Evolutionary conservation across 345 rosid species (phyloP), one percentile per base, ranked within the genome.

Genomic region (Aurinia saxatilis): DNA sequence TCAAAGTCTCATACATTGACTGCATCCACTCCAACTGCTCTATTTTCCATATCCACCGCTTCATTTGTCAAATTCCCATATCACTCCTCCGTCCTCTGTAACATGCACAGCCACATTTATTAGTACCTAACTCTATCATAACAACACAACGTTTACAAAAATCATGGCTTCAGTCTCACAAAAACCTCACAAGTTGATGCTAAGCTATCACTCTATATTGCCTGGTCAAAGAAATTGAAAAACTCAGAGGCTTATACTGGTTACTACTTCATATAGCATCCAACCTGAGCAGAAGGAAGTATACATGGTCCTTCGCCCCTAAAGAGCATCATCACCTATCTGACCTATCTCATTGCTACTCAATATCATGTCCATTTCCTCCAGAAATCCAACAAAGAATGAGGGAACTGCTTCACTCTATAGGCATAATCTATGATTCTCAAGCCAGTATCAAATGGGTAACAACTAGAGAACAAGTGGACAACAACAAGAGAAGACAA

Each of bases 1-100:
- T 49, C 54, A 30, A 29, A 13, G 37, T 13, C 21, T 27, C 19
- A 8, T 8, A 14, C 33, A 27, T 27, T 27, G 31, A 27, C 39
- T 33, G 10, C 2, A 10, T 31, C 40, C 40, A 5, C 31, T 44
- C 41, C 52, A 58, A 30, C 10, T 7, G 35, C 35, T 25, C 17
- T 16, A 49, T 10, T 49, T 25, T 33, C 25, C 37, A 41, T 57
- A 10, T 15, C 41, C 19, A 15, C 30, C 41, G 40, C 39, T 29
- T 57, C 63, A 57, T 7, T 42, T 42, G 63, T 58, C 52, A 59
- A 59, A 59, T 42, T 59, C 52, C 52, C 19, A 44, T 44, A n/a
- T 12, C 10, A 59, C 52, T 59, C 41, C 51, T 42, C 64, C 64
- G 44, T 59, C 52, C 41, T 44, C 64, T 59, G 19, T 17, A 31